Conservation (phyloP, 2,329 filamentous ascomycete species). For the Cadophora sp. region DNA sequence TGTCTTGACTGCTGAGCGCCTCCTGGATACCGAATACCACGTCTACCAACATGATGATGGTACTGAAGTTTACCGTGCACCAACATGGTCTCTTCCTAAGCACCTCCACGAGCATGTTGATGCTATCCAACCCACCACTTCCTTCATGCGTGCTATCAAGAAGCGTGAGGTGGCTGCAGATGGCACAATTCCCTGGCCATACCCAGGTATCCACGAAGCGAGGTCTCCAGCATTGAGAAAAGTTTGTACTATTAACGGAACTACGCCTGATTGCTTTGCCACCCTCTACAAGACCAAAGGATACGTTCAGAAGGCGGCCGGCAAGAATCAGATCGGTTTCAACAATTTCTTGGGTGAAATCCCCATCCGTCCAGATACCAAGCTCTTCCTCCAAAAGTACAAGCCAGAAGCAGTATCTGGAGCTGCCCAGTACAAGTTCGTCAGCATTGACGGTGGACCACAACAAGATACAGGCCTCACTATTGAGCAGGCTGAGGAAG, state of each 20-base stretch:
- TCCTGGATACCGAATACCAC: conserved; percentile 59
- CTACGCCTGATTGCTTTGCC: conserved; percentile 36
- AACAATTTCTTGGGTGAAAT: conserved; percentile 38
- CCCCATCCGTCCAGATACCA: conserved; percentile 33
- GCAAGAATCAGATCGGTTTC: conserved; percentile 35
- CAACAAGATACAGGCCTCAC: conserved; percentile 20
- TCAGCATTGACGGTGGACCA: conserved; percentile 29
- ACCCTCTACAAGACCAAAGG: conserved; percentile 35
- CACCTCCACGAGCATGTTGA: conserved; percentile 65
- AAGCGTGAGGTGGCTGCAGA: conserved; percentile 5
- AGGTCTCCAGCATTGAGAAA: conserved; percentile 13
- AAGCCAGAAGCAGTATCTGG: conserved; percentile 28
- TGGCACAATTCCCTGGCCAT: neutral
- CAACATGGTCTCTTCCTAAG: conserved; percentile 62
- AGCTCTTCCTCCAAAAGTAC: conserved; percentile 30
- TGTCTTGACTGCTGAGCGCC: conserved; percentile 56
- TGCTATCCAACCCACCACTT: conserved; percentile 65
- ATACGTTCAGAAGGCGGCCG: conserved; percentile 30
- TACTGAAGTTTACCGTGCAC: conserved; percentile 56
- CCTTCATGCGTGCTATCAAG: conserved; percentile 55
- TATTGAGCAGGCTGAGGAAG: conserved; percentile 18
- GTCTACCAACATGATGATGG: conserved; percentile 62
- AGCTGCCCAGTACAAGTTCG: conserved; percentile 24
- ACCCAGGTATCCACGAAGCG: conserved; percentile 20
- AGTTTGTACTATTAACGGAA: conserved; percentile 67